Evolutionary conservation across 2,329 filamentous ascomycete species (phyloP), one percentile per base, ranked within the genome.

Genomic region (Emmonsia crescens): DNA sequence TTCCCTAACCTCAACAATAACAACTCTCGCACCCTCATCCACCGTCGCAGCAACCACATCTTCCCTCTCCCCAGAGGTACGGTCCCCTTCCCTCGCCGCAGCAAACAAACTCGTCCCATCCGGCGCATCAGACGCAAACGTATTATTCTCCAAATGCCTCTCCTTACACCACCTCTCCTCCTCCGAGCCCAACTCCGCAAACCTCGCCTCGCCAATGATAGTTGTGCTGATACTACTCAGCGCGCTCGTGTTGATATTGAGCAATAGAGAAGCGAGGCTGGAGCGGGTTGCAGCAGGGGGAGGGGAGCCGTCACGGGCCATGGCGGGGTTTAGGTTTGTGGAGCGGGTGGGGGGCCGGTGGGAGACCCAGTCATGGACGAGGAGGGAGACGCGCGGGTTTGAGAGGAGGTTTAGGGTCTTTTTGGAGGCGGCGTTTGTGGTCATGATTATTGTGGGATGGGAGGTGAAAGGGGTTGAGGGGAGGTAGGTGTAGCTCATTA

Each of bases 401-500:
- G 83, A 80, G 64, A 88, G 77, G 14, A 97, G 85, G 73, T 96
- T 96, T 68, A 85, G 83, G 1, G 88, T 87, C 67, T 87, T 85
- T 42, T 83, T 76, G 3, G 87, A 84, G 68, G 87, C 87, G 27
- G 89, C 84, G 69, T 92, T 85, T 3, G 88, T 95, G 61, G 94
- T 97, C 89, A 93, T 92, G 80, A 97, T 88, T 72, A 97, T 95
- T 66, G 91, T 88, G n/a, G 87, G 66, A 91, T 88, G 21, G 91
- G 87, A n/a, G 46, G 84, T 82, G 75, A 85, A 88, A 46, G 85
- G 86, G 19, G 89, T 89, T 5, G 82, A 85, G 46, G 91, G 88
- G 27, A 99, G 88, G 77, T 96, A 97, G 71, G 94, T 97, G 80
- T 97, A 97, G 80, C 96, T 96, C 94, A 99, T 99, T 66, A 99